Base-by-base conservation (phyloP, 73 alveolate genomes). In the Tetrahymena thermophila region DNA sequence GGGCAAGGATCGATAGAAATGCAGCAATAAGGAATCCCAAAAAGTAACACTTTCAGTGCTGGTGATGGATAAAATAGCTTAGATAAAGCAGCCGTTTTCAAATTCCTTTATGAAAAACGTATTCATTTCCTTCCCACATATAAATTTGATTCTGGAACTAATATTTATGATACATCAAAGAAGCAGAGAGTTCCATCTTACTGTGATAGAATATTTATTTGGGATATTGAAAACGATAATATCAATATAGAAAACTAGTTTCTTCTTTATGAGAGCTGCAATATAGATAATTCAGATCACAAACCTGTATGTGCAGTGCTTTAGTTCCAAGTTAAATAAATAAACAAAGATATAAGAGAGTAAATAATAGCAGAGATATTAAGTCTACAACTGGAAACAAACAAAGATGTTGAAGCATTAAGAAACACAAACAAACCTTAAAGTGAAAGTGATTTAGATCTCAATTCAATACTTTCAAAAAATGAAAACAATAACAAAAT, bases 121-220 rank as follows among this genome's bases (percentile, higher is more conserved):
- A 98, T 99, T 43, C 95, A 96, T 93, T 99, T 99, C 94, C 85
- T 94, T 42, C 99, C 99, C 4, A 98, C 99, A 6, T 99, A 98
- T 96, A 99, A 99, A 98, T 98, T 93, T 94, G 95, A 97, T 42
- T 94, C 85, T 23, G 97, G 97, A 50, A 95, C 99, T 28, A 94
- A 98, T 83, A 96, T 93, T 43, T 99, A 98, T 96, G 98, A 98
- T 43, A 97, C 98, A 43, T 97, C 98, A 43, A 98, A 98, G 94
- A 96, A 97, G 96, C 89, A 96, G 44, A 97, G 99, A 94, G 97
- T 96, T 34, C 99, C 99, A 23, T 97, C 99, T 17, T 99, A 99
- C 98, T 97, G 99, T 56, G 99, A 99, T 96, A 95, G 99, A 95
- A 97, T 99, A 13, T 95, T 95, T n/a, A 89, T 95, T 40, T 71